Base-by-base conservation (phyloP, 345 rosid genomes). In the Aquilaria yunnanensis region DNA sequence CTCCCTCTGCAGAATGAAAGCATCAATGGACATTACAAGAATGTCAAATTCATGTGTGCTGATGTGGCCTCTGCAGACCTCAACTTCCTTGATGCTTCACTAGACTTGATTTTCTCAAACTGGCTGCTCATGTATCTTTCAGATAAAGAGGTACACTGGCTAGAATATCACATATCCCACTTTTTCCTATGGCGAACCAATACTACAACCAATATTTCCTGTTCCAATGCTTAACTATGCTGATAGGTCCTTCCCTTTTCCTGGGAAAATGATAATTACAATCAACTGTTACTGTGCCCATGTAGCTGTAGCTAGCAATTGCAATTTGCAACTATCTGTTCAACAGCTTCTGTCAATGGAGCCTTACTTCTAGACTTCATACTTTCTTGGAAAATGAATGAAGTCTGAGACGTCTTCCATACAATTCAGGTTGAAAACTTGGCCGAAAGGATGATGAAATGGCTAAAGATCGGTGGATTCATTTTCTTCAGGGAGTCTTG, bases 101-200 rank as follows among this genome's bases (percentile, higher is more conserved):
- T 91, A 69, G 96, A 88, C 78, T 70, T 94, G 67, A 78, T 91
- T 32, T 91, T 94, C 73, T 94, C 99, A 1, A 91, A 94, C 75
- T 91, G 96, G 97, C 86, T 91, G 51, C 91, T 91, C 3, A 94
- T 90, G 99, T 90, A 91, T 81, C 99, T 94, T 61, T 87, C 96
- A 43, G 97, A 94, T 62, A 62, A 80, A 57, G 97, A 94, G 92
- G 97, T 94, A 73, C 52, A 57, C 31, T 12, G 23, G 23, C 23
- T 23, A 23, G 23, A 23, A 37, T 9, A 37, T 37, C 5, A 37
- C 5, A 37, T 37, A 37, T 37, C 8, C 2, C 8, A 9, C 5
- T 3, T 37, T 37, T 9, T 37, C 43, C 8, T 37, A 9, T 37
- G 5, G 7, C 8, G 5, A 37, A 37, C 8, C 43, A 1, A 5